Base-by-base conservation (phyloP, 768 basidiomycete species). In the Tulasnella sp. region DNA sequence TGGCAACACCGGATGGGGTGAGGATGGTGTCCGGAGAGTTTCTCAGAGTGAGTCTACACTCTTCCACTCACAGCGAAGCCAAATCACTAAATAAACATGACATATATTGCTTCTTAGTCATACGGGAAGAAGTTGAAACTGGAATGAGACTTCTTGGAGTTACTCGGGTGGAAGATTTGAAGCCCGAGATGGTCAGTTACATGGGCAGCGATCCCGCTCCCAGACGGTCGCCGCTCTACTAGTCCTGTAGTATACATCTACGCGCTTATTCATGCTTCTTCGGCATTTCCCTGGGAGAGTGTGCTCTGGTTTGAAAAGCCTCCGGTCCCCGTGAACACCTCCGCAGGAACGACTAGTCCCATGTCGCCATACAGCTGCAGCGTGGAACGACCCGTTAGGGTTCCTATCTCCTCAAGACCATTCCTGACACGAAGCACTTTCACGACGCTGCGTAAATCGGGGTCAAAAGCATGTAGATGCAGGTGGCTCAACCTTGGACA, bases 71-170 rank as follows among this genome's bases (percentile, higher is more conserved):
- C 10, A 42, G 27, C 27, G 74, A 62, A 0, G 19, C 31, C 27
- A 19, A 48, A 38, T 36, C 16, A 19, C n/a, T 34, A 34, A 76
- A 24, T 36, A 0, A 3, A 18, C 14, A 36, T 24, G 18, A 24
- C 76, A 39, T 16, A 40, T 6, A n/a, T 18, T 72, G 24, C 80
- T 76, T 72, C 81, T 36, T 74, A 86, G 86, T 88, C 81, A 82
- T 88, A 73, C 82, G 84, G 21, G 86, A 87, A 77, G 87, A 88
- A 82, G 83, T 88, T 9, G 84, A 85, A 78, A 86, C 86, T 24
- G 86, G 85, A 12, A 85, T 87, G 82, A 81, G 85, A 5, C 81
- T 88, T 40, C 78, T 87, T 2, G 87, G 87, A 16, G 86, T 80
- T 1, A 74, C 77, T 0, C 71, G 78, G 27, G 39, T 80, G 18